A percentile compares a stretch with the other conserved stretches of the same genome.
Conservation (phyloP, 164 flowering plant genomes). For the Vitis labrusca region DNA sequence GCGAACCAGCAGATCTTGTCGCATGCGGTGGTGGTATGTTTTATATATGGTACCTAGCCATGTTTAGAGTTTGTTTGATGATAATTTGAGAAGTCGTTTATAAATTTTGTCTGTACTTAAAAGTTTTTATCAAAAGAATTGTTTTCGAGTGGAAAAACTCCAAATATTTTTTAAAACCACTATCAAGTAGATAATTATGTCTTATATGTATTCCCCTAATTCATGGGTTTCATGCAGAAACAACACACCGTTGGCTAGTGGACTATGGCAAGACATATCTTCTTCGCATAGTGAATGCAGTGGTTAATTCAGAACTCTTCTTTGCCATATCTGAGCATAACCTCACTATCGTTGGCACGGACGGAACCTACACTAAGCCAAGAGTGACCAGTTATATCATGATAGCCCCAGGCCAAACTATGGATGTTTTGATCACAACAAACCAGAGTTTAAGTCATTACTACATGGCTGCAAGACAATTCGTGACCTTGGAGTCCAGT, state of each 20-base stretch:
- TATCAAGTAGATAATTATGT: too few species aligned
- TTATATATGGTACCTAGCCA: not conserved
- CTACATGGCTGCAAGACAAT: conserved; percentile 15
- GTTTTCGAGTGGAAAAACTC: too few species aligned
- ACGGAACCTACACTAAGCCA: conserved; percentile 17
- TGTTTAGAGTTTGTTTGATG: too few species aligned
- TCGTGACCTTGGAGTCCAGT: not conserved
- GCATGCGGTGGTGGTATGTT: conserved; percentile 18
- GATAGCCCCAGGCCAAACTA: conserved; percentile 10
- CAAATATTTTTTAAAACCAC: too few species aligned
- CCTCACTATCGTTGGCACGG: conserved; percentile 20
- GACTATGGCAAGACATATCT: conserved; percentile 21
- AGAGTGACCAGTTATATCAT: conserved; percentile 5
- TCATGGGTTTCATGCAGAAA: not conserved
- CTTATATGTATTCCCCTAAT: too few species aligned
- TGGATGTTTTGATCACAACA: conserved; percentile 9
- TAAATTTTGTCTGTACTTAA: not conserved
- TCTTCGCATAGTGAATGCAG: conserved; percentile 21
- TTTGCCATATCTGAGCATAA: conserved; percentile 22
- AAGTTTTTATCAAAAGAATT: too few species aligned
- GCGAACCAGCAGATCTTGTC: conserved; percentile 32
- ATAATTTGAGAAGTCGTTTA: too few species aligned
- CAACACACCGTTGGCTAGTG: not conserved
- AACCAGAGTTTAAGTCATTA: conserved; percentile 14
- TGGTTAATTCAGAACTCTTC: conserved; percentile 13